Evolutionary conservation across 257 asterid species (phyloP), one percentile per base, ranked within the genome.

Genomic region (Voacanga thouarsii): DNA sequence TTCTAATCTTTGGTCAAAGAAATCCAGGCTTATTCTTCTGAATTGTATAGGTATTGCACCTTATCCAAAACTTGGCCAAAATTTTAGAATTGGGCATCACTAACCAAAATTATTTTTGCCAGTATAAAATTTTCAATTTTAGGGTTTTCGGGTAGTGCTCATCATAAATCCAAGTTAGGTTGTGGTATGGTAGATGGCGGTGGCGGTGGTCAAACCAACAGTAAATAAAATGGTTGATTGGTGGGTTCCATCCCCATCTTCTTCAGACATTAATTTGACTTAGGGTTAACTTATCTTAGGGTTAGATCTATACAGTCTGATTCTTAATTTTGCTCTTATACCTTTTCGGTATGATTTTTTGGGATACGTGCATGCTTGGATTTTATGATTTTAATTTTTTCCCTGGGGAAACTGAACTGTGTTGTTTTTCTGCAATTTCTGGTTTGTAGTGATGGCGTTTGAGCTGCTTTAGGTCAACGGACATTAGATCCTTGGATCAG

Each of bases 401-500:
- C 37, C 30, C 18, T 26, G 4, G 19, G 66, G 49, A 63, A 45
- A 57, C 72, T 78, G 66, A 57, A 15, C 57, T 51, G 6, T 51
- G 6, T 51, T 14, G 19, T 12, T 61, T n/a, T 63, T 37, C n/a
- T 64, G 71, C 57, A 81, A 78, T 51, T 28, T 79, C 56, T 80
- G 83, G 56, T 39, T 39, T 73, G 78, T 77, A 76, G 85, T 68
- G 80, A 72, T 76, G 82, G 73, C 71, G 73, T 41, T 74, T 80
- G 77, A 79, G 84, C 71, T 76, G 81, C 63, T 78, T 16, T 74
- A 75, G 80, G 80, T 68, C 82, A 75, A 43, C 47, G 77, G 74
- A 63, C 71, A 71, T 78, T 79, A 50, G 78, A 47, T 77, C 73
- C 28, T 81, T 79, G 81, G 85, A 84, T 85, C 86, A 79, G 65